Base-by-base conservation (phyloP, 2,329 filamentous ascomycete genomes). In the Ascochyta koolunga region DNA sequence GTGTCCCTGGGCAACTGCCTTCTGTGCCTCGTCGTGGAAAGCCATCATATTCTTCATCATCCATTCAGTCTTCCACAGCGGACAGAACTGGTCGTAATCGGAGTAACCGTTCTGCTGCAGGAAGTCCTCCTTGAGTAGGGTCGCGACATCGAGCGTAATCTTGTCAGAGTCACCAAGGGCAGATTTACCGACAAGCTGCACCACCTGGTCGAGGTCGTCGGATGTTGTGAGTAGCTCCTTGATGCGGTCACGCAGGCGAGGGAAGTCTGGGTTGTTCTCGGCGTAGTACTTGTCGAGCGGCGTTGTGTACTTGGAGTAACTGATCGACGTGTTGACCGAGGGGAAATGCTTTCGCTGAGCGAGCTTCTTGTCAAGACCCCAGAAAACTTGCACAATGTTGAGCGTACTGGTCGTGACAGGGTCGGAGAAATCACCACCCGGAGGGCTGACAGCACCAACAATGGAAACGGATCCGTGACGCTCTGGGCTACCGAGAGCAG, bases 11-110 rank as follows among this genome's bases (percentile, higher is more conserved):
- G 89, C 84, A 72, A 99, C 85, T 6, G 91, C 92, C 85, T 97
- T 98, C 77, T 98, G 93, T 21, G 91, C 88, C 82, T 99, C 95
- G 70, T 99, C 96, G 75, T 97, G 91, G 85, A 93, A 99, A 54
- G 89, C 90, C 83, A 99, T 90, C 87, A 99, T 98, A 61, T 91
- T 89, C 85, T 96, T 97, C 95, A 99, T 99, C 95, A 99, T 98
- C 89, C 95, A 99, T 77, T 96, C 90, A 0, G 95, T 99, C 88
- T 99, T 99, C 95, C 95, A 99, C 71, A 99, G 85, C 43, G 95
- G 95, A 74, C 95, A 99, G 86, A 96, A 99, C 80, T 98, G 93
- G 74, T 99, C 95, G 76, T 99, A 98, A 78, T 98, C 91, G 65
- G 90, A 95, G 86, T 99, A 99, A 60, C 95, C 95, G 80, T 99